A percentile compares a stretch with the other conserved stretches of the same genome.
phyloP scores from a whole-genome alignment of 371 early-diverging fungal species.

The Mortierella sp. region DNA sequence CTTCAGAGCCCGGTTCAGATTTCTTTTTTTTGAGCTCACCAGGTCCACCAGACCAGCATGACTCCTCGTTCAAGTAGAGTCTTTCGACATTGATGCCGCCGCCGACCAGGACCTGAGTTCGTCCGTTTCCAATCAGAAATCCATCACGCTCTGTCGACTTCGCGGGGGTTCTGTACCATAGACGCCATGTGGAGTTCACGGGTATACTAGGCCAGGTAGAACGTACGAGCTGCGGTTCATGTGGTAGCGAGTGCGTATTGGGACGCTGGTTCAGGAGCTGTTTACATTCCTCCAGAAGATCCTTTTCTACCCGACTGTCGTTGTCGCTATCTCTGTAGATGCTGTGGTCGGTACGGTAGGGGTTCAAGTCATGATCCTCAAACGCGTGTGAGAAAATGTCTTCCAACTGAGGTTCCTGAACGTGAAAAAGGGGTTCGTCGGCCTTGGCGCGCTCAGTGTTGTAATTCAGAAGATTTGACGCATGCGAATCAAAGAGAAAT shows the following conservation, averaged over 20 bases:
- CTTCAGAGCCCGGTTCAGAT: neutral
- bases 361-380: too few relatives aligned
- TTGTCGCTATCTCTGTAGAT: too few relatives aligned
- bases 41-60: conserved; percentile 50
- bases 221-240: conserved; percentile 13
- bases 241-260: neutral
- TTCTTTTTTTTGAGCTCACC: conserved; percentile 10
- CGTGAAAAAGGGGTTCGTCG: too few relatives aligned
- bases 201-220: neutral
- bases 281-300: neutral
- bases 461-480: too few relatives aligned
- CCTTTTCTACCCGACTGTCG: neutral
- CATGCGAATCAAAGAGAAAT: too few relatives aligned
- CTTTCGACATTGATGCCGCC: conserved; percentile 43
- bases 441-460: too few relatives aligned
- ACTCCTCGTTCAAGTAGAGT: conserved; percentile 29
- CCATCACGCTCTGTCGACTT: conserved; percentile 16
- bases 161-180: conserved; percentile 44
- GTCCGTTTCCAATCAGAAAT: conserved; percentile 40
- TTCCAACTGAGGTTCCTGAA: too few relatives aligned
- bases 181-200: conserved; percentile 25
- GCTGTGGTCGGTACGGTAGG: too few relatives aligned
- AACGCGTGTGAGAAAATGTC: too few relatives aligned
- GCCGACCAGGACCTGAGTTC: conserved; percentile 27
- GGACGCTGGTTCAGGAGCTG: neutral